Base-by-base conservation (phyloP, 768 basidiomycete genomes). In the Mycena floridula region DNA sequence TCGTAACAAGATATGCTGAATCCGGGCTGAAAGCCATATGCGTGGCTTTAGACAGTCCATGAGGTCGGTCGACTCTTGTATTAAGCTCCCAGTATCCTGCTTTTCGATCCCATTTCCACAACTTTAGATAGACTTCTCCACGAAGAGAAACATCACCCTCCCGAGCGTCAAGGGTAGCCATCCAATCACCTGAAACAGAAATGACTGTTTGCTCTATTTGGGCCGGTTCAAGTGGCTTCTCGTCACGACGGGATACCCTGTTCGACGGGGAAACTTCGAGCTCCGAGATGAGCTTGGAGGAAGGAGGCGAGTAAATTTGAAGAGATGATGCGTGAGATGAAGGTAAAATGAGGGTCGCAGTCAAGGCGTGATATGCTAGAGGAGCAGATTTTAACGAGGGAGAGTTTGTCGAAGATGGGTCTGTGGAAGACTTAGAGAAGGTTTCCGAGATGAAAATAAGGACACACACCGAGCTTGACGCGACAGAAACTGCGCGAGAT, bases 251-350 rank as follows among this genome's bases (percentile, higher is more conserved):
- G 12, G 92, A 86, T 16, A 97, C 78, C 47, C 90, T 80, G 67
- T 98, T 98, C 22, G 92, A 92, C 18, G 95, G 91, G 2, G 89
- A 82, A 7, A 99, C 79, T 62, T 98, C 96, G 16, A 98, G 72
- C 62, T 99, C 95, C 37, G 82, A 82, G 3, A 90, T 57, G 1
- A 92, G 72, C 32, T 77, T 74, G 23, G 84, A 84, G 2, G 78
- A 73, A 7, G 73, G 62, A 1, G 86, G 86, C 15, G 89, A 85
- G 66, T 88, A 94, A 21, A 86, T 80, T 67, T 98, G 95, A 30
- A 99, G 70, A n/a, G 92, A 89, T 2, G 94, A 93, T 0, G 92
- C 88, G 57, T 99, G 94, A 0, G 93, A 94, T 2, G 95, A 92
- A 0, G 92, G 90, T 13, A 98, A 73, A 51, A 97, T 74, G 48